Conservation (phyloP, 129 eudicot species). For the Calendula officinalis region DNA sequence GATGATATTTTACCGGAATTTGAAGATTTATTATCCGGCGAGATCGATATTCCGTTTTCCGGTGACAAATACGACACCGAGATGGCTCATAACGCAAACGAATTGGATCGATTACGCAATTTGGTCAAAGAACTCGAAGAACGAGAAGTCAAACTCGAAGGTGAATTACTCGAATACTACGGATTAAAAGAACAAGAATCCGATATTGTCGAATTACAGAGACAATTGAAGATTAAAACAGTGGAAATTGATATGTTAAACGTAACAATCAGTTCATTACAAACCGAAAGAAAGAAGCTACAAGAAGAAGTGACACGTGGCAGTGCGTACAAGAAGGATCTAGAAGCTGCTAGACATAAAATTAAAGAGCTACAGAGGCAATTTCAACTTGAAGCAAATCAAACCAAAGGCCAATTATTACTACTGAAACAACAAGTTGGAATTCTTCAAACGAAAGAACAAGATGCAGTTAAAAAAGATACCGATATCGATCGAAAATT, state of each 20-base stretch:
- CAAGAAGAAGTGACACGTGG: slow-evolving; percentile 70
- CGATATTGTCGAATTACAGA: slow-evolving; percentile 73
- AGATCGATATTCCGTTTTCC: slow-evolving; percentile 72
- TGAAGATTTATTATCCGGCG: slow-evolving; percentile 84
- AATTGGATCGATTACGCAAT: slow-evolving; percentile 69
- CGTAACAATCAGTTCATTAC: slow-evolving; percentile 73
- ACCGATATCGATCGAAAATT: slow-evolving; percentile 67
- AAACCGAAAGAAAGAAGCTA: slow-evolving; percentile 87
- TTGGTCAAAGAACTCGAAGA: slow-evolving; percentile 88
- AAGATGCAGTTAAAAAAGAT: slow-evolving; percentile 64
- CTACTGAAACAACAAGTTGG: slow-evolving; percentile 89
- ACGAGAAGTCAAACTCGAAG: slow-evolving; percentile 96
- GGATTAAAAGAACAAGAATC: slow-evolving; percentile 96
- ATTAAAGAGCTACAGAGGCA: slow-evolving; percentile 89
- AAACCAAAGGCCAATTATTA: slow-evolving; percentile 91
- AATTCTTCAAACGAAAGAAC: slow-evolving; percentile 80
- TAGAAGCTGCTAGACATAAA: slow-evolving; percentile 78
- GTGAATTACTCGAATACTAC: slow-evolving; percentile 89
- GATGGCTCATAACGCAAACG: slow-evolving; percentile 78
- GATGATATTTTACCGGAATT: slow-evolving; percentile 84
- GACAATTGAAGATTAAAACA: slow-evolving; percentile 86
- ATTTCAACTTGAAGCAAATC: slow-evolving; percentile 86
- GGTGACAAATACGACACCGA: slow-evolving; percentile 60
- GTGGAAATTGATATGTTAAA: slow-evolving; percentile 94
- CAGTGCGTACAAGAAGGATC: slow-evolving; percentile 60